Evolutionary conservation across 129 eudicot genomes (phyloP).

Genomic region (Pseudognaphalium luteoalbum): DNA sequence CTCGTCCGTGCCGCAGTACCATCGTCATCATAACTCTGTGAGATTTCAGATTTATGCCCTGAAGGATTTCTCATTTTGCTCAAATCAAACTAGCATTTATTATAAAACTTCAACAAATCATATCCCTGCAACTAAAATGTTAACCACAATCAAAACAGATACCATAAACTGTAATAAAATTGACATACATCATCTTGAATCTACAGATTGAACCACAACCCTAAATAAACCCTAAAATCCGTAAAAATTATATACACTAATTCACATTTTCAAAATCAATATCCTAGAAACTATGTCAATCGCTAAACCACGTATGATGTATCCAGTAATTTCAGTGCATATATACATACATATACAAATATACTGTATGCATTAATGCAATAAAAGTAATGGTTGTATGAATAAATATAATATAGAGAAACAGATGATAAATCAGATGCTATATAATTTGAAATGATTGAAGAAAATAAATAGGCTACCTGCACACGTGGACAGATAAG

Average conservation of each 20-base stretch:
- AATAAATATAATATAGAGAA: not conserved
- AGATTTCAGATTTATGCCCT: constrained; percentile 42
- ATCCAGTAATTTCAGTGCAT: not conserved
- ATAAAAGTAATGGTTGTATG: not conserved
- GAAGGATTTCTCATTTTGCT: constrained; percentile 56
- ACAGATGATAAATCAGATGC: not conserved
- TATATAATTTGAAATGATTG: constrained; percentile 1
- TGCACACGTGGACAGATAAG: not conserved
- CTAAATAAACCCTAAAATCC: not conserved
- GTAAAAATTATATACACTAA: not conserved
- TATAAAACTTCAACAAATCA: constrained; percentile 5
- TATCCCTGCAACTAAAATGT: constrained; percentile 4
- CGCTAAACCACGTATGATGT: not conserved
- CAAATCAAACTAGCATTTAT: not conserved
- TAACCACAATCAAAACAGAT: constrained; percentile 3
- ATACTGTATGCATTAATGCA: not conserved
- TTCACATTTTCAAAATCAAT: not conserved
- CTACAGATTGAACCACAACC: not conserved
- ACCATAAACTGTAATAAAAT: not conserved
- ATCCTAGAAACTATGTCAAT: constrained; percentile 5
- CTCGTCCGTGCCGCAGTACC: constrained; percentile 94
- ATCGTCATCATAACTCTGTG: constrained; percentile 36
- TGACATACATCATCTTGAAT: constrained; percentile 1
- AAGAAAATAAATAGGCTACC: constrained; percentile 23
- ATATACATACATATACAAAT: not conserved